phyloP scores from a whole-genome alignment of 345 rosid species.

The Salix caprea region DNA sequence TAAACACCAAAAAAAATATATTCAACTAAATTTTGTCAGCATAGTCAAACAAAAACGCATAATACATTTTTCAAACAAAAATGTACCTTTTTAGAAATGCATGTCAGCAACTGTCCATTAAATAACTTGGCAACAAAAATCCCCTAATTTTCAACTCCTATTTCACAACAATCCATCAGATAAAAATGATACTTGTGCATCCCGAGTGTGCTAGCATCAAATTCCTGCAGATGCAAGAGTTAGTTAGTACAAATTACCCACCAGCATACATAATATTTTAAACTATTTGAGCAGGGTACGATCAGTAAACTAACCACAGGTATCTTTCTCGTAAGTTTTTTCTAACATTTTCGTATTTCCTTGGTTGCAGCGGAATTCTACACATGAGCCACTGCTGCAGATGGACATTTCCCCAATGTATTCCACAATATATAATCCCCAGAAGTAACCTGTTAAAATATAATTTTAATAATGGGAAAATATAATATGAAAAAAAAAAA shows the following conservation, averaged over 20 bases:
- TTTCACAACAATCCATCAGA: neutral
- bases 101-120: neutral
- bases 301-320: neutral
- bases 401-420: conserved; percentile 82
- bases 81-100: neutral
- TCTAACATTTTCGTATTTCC: no score
- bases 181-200: neutral
- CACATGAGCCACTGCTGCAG: conserved; percentile 21
- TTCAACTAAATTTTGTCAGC: no score
- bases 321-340: neutral
- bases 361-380: neutral
- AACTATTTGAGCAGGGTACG: neutral
- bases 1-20: no score
- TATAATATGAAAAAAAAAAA: neutral
- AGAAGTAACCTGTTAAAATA: conserved; percentile 51
- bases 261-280: neutral
- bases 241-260: neutral
- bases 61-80: no score
- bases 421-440: conserved; percentile 95
- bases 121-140: neutral
- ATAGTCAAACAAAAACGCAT: no score
- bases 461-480: no score
- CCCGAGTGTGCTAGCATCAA: neutral
- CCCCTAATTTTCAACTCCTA: neutral
- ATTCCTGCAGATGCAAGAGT: neutral